Evolutionary conservation across 2,329 filamentous ascomycete species (phyloP).

Genomic region (Rasamsonia emersonii): DNA sequence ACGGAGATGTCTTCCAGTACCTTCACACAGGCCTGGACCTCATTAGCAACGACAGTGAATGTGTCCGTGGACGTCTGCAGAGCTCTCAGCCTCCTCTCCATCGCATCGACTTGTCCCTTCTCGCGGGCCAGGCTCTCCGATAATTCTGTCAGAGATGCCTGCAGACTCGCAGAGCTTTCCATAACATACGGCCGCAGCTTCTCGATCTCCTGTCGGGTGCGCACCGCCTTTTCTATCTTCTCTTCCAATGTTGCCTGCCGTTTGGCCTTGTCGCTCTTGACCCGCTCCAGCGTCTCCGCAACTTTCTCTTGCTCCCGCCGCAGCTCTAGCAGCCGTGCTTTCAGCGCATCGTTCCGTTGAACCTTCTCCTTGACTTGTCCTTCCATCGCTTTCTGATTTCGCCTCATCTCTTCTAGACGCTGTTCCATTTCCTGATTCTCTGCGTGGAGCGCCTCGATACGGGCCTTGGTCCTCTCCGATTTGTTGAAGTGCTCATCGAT

Average conservation of each 20-base stretch:
- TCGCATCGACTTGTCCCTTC: conserved; percentile 73
- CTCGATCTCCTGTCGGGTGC: conserved; percentile 71
- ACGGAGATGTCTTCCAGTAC: conserved; percentile 76
- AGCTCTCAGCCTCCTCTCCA: conserved; percentile 80
- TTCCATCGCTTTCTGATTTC: conserved; percentile 72
- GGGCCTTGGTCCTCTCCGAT: conserved; percentile 72
- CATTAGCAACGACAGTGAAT: conserved; percentile 72
- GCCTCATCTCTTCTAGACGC: conserved; percentile 70
- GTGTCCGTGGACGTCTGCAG: conserved; percentile 88
- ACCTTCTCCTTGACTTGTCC: conserved; percentile 75
- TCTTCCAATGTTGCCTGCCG: conserved; percentile 54
- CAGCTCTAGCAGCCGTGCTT: conserved; percentile 70
- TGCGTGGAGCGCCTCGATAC: conserved; percentile 75
- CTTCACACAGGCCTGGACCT: conserved; percentile 81
- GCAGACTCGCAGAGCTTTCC: conserved; percentile 75
- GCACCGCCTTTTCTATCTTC: conserved; percentile 46
- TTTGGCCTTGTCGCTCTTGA: conserved; percentile 69
- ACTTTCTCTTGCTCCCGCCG: conserved; percentile 75
- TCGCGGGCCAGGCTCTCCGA: conserved; percentile 69
- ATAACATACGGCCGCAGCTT: conserved; percentile 89
- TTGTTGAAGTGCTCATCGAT: conserved; percentile 95
- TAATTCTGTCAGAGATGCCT: conserved; percentile 72
- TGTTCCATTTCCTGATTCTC: conserved; percentile 83
- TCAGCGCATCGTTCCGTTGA: conserved; percentile 76
- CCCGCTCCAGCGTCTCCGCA: conserved; percentile 70